phyloP scores from a whole-genome alignment of 129 eudicot genomes.

The Cynara cardunculus region DNA sequence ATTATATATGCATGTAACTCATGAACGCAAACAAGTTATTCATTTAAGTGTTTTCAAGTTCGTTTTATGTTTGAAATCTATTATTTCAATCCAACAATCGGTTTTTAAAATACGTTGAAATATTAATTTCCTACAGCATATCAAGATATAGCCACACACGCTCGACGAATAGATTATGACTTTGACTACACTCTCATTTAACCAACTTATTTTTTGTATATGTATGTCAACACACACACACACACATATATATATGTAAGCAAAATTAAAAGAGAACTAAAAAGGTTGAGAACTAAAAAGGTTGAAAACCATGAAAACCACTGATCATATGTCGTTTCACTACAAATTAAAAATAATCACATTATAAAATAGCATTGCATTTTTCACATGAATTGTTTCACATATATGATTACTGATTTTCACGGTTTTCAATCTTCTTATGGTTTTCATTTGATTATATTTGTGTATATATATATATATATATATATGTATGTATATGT shows the following conservation, averaged over 20 bases:
- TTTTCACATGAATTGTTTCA: neutral
- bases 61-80: neutral
- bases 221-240: too few species aligned
- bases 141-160: neutral
- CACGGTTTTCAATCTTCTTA: neutral
- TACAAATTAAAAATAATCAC: neutral
- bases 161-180: neutral
- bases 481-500: too few species aligned
- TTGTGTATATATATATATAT: too few species aligned
- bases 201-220: neutral
- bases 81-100: neutral
- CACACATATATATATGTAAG: neutral
- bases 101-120: neutral
- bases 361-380: neutral
- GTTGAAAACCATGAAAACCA: neutral
- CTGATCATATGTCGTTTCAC: neutral
- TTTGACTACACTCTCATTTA: neutral
- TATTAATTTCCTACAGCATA: neutral
- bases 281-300: neutral
- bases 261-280: neutral
- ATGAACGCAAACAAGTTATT: neutral
- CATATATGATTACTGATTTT: neutral
- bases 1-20: neutral
- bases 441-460: neutral
- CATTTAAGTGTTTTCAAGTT: neutral